Evolutionary conservation across 1,284 basidiomycete species (phyloP).

Genomic region (Sphaerobolus stellatus): DNA sequence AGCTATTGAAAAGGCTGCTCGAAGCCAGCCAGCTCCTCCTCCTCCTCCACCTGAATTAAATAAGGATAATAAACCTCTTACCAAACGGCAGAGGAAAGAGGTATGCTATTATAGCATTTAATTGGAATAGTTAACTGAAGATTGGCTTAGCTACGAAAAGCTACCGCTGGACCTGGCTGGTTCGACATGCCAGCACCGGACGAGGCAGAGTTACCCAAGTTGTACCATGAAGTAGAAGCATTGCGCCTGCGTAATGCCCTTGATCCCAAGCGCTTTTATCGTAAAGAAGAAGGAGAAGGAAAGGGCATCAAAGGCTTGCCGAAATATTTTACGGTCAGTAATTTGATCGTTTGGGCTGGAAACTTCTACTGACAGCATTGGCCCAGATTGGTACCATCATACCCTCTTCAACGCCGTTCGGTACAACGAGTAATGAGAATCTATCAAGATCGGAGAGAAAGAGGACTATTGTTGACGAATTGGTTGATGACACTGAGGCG

Average conservation of each 20-base stretch:
- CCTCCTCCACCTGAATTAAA: conserved; percentile 55
- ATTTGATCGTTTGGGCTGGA: conserved; percentile 7
- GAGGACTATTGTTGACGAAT: conserved; percentile 82
- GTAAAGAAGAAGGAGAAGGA: conserved; percentile 79
- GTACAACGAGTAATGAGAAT: conserved; percentile 69
- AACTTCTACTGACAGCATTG: conserved; percentile 13
- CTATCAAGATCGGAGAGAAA: conserved; percentile 69
- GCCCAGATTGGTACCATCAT: conserved; percentile 85
- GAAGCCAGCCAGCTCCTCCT: conserved; percentile 46
- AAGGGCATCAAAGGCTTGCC: conserved; percentile 84
- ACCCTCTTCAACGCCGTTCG: conserved; percentile 73
- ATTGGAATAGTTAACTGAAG: background rate
- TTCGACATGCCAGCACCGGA: conserved; percentile 87
- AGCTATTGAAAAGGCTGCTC: conserved; percentile 42
- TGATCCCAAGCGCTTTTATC: conserved; percentile 95
- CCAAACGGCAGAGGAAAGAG: conserved; percentile 67
- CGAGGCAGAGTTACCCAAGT: conserved; percentile 75
- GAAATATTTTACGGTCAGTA: conserved; percentile 83
- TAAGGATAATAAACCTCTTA: conserved; percentile 59
- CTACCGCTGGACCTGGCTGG: conserved; percentile 84
- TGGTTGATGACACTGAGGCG: conserved; percentile 85
- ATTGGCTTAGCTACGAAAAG: conserved; percentile 56
- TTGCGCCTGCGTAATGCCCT: conserved; percentile 88
- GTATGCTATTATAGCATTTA: conserved; percentile 41
- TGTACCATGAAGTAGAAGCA: conserved; percentile 92